phyloP scores from a whole-genome alignment of 352 stramenopile genomes.

The Peronospora belbahrii region DNA sequence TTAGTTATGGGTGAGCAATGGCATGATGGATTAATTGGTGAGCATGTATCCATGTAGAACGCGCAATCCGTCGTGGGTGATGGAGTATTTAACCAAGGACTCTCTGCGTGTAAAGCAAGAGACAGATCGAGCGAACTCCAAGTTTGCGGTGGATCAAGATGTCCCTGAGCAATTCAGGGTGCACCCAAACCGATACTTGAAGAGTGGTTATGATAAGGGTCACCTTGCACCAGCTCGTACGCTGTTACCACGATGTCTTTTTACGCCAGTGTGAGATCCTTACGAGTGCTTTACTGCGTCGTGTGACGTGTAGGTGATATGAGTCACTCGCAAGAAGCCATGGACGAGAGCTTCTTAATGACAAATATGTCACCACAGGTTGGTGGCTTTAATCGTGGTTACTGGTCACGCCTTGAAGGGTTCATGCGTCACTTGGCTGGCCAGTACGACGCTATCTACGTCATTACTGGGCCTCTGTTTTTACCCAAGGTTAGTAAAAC shows the following conservation, averaged over 20 bases:
- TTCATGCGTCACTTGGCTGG: constrained; percentile 80
- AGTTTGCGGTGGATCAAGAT: constrained; percentile 77
- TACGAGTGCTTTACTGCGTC: neutral
- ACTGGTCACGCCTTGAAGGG: constrained; percentile 82
- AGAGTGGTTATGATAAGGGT: constrained; percentile 92
- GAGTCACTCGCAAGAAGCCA: constrained; percentile 59
- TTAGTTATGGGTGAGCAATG: neutral
- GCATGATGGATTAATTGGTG: neutral
- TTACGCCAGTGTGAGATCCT: neutral
- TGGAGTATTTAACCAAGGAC: constrained; percentile 74
- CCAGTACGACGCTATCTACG: constrained; percentile 76
- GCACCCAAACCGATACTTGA: constrained; percentile 80
- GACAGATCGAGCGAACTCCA: constrained; percentile 71
- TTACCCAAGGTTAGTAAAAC: constrained; percentile 58
- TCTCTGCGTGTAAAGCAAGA: constrained; percentile 61
- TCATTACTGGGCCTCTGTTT: constrained; percentile 92
- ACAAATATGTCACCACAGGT: constrained; percentile 92
- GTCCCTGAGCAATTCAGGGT: constrained; percentile 79
- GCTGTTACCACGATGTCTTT: neutral
- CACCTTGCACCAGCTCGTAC: constrained; percentile 88
- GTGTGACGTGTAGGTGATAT: constrained; percentile 71
- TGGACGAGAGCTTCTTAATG: constrained; percentile 93
- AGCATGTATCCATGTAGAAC: constrained; percentile 31
- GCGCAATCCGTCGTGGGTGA: constrained; percentile 80
- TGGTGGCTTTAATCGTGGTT: constrained; percentile 83